These are phyloP conservation scores for Cercospora citrullina DNA, from an alignment of 2,329 filamentous ascomycete species.

Conservation along the genomic window DNA sequence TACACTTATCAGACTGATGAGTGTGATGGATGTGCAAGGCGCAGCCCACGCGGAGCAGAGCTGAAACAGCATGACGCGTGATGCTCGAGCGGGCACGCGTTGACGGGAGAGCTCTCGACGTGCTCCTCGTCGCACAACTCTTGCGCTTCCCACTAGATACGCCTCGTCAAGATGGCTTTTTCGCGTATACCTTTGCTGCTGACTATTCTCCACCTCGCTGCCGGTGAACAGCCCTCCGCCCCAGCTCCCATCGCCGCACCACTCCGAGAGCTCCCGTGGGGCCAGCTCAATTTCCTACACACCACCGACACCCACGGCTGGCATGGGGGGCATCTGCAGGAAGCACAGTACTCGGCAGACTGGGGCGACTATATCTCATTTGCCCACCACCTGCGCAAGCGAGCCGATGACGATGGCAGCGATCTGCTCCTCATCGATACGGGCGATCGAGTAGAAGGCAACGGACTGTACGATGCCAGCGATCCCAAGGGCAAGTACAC, in stretches of 20 bases:
- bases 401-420: conserved; percentile 73
- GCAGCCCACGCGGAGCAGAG: background rate
- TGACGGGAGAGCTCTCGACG: conserved; percentile 4
- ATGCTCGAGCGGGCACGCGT: background rate
- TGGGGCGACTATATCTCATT: conserved; percentile 99
- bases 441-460: conserved; percentile 89
- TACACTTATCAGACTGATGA: background rate
- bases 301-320: conserved; percentile 95
- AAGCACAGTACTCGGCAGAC: conserved; percentile 90
- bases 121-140: background rate
- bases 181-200: conserved; percentile 24
- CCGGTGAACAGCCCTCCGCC: conserved; percentile 71
- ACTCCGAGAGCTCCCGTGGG: conserved; percentile 82
- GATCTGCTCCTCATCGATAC: conserved; percentile 95
- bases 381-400: conserved; percentile 74
- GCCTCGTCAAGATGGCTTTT: background rate
- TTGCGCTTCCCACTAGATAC: background rate
- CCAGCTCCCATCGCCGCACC: conserved; percentile 76
- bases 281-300: conserved; percentile 91
- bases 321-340: conserved; percentile 89
- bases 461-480: conserved; percentile 90
- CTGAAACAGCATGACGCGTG: conserved; percentile 6
- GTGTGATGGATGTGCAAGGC: background rate
- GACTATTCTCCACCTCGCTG: conserved; percentile 29
- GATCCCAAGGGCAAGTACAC: conserved; percentile 84